Conservation (phyloP, 495 filamentous ascomycete species). For the Tricharina praecox region DNA sequence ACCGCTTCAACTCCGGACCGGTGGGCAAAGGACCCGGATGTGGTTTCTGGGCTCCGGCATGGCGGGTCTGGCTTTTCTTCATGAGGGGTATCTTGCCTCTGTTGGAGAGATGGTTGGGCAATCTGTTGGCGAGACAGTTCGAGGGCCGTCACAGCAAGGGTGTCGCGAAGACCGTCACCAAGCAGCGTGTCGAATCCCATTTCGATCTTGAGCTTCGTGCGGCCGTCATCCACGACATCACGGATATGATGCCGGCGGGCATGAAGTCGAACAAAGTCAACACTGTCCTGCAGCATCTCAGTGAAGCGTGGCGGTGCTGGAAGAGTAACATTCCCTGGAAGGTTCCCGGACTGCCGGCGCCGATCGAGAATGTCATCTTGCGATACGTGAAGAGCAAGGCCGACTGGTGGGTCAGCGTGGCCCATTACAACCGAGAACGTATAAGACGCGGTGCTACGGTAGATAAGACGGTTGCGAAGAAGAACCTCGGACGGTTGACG, state of each 20-base stretch:
- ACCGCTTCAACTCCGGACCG: slow-evolving; percentile 94
- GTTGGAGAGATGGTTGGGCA: slow-evolving; percentile 94
- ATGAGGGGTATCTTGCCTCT: slow-evolving; percentile 97
- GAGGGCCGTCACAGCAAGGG: slow-evolving; percentile 98
- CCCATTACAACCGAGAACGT: slow-evolving; percentile 94
- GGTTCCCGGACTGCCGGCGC: slow-evolving; percentile 85
- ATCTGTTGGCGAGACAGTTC: slow-evolving; percentile 90
- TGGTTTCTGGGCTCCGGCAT: slow-evolving; percentile 98
- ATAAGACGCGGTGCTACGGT: slow-evolving; percentile 92
- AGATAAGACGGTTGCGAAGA: slow-evolving; percentile 98
- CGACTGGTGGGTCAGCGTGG: slow-evolving; percentile 98
- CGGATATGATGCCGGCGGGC: slow-evolving; percentile 99
- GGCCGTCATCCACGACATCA: slow-evolving; percentile 95
- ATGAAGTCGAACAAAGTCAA: slow-evolving; percentile 99
- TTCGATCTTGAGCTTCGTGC: slow-evolving; percentile 96
- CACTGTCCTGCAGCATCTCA: slow-evolving; percentile 90
- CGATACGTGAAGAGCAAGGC: slow-evolving; percentile 98
- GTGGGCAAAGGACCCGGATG: slow-evolving; percentile 97
- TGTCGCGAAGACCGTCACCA: slow-evolving; percentile 97
- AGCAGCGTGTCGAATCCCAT: slow-evolving; percentile 96
- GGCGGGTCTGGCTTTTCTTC: slow-evolving; percentile 99
- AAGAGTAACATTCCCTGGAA: slow-evolving; percentile 99
- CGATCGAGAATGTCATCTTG: slow-evolving; percentile 96
- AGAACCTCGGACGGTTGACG: slow-evolving; percentile 91
- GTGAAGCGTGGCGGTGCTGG: slow-evolving; percentile 98